Evolutionary conservation across 306 rosid species (phyloP), one percentile per base, ranked within the genome.

Genomic region (Begonia masoniana): DNA sequence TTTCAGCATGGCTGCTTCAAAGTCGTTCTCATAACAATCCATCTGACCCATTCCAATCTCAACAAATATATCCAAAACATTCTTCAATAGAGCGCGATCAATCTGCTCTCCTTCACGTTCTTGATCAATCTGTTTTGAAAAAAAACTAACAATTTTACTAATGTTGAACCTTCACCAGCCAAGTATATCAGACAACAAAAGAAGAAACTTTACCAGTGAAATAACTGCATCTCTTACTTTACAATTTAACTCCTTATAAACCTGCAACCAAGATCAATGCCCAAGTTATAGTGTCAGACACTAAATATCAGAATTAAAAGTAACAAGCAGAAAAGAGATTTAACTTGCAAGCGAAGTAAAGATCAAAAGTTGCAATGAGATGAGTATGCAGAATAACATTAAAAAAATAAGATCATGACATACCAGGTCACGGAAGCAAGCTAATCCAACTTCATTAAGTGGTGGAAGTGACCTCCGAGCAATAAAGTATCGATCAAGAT

Each of bases 41-140:
- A 75, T 78, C 9, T 68, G 61, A 19, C 94, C 87, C 87, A 75
- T 64, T 35, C 88, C 91, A 53, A 83, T 79, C 55, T 74, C 94
- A 46, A 81, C 87, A 75, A 74, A 83, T 65, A 84, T 79, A 59
- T 68, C 85, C 31, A 83, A 50, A 46, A 79, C 76, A 57, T 79
- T 78, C 70, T 84, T 87, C 64, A 83, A 55, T 51, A 87, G 66
- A 0, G 88, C 82, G 71, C 75, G 63, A 42, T 87, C 94, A 73
- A 84, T 81, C 59, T 84, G 91, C 72, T 83, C 92, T 26, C 96
- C 91, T 43, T 87, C 94, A 0, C 96, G 91, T 61, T 87, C 96
- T 62, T 76, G 81, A 59, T 87, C 64, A 56, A 87, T 76, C 94
- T 87, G 72, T 43, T 54, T 36, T 49, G 61, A 45, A 59, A 59